Evolutionary conservation across 2,329 filamentous ascomycete genomes (phyloP), one percentile per base, ranked within the genome.

Genomic region (Paraphoma sp.): DNA sequence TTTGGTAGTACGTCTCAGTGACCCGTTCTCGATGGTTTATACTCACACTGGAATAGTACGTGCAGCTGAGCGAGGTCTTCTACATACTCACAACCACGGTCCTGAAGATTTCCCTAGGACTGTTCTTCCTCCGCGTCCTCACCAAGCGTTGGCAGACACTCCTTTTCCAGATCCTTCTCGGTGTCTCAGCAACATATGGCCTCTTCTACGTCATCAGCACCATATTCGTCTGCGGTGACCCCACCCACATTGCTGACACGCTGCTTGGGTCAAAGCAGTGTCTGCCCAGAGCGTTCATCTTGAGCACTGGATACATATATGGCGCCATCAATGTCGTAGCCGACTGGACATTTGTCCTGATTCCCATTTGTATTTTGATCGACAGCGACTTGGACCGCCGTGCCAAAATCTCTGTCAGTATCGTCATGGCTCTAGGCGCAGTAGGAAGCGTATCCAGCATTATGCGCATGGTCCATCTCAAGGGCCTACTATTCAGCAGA

Each of bases 11-110:
- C 8, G 65, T 54, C 9, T 17, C 28, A 28, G 11, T 23, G 23
- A 16, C 18, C 6, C 23, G n/a, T n/a, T 1, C 8, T 28, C 5
- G 6, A 29, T 10, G 12, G 4, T 16, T 18, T 10, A 4, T 18
- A 46, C 56, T 63, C 41, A 69, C 42, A 18, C 12, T 1, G 18
- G 41, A 9, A 17, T 17, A 74, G 71, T 70, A 68, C 23, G 60
- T 76, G 16, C 70, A 74, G 62, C 62, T 75, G 6, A 63, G 60
- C 16, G 83, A 86, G 62, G 73, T 83, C 47, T 83, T 81, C 66
- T 87, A 86, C 66, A 79, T 82, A 28, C 74, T 83, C 57, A 78
- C 80, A 0, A 83, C 80, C 6, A 78, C 79, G 6, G 65, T 81
- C 16, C 76, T 83, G 44, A 85, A 84, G 60, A 66, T 75, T 11